Evolutionary conservation across 202 grass and related monocot species (phyloP), one percentile per base, ranked within the genome.

Genomic region (Elaeis oleifera): DNA sequence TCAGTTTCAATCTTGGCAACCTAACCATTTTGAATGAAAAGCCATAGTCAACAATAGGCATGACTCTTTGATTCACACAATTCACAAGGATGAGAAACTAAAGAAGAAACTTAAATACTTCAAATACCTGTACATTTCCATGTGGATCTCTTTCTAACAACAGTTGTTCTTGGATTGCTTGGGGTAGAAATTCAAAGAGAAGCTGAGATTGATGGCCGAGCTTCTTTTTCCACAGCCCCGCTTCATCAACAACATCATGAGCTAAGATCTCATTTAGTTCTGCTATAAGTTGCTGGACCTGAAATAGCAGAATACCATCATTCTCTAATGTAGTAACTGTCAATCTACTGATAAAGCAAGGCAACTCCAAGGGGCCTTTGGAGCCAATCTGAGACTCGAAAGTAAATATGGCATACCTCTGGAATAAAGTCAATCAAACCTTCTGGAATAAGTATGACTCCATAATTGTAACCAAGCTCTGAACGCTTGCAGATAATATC

Each of bases 1-100:
- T 99, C 95, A 0, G 95, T 99, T 89, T 99, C 95, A 64, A 99
- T 99, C 84, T 99, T 99, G 17, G 95, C 88, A 69, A 99, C 95
- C 95, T 94, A 51, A 54, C 57, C 64, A 24, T 15, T 28, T 72
- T 49, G 69, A n/a, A 5, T 39, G 13, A 69, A 23, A 50, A 58
- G 6, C 20, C 27, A 58, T 9, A 5, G 59, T 61, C 59, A 61
- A 27, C 48, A 21, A 13, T 58, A 9, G 15, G 5, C 18, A 44
- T 13, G 36, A 44, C 36, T 44, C 7, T 13, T 44, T 44, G 36
- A 44, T 44, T 13, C 9, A 52, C 64, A 66, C 26, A 22, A 50
- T 0, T 9, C 8, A 54, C 62, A 70, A 9, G 18, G 1, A 31
- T 0, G 0, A 1, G 51, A 28, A 20, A 39, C 18, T 48, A 14